phyloP scores from a whole-genome alignment of 2,329 filamentous ascomycete genomes.

The Cladosporium velox region DNA sequence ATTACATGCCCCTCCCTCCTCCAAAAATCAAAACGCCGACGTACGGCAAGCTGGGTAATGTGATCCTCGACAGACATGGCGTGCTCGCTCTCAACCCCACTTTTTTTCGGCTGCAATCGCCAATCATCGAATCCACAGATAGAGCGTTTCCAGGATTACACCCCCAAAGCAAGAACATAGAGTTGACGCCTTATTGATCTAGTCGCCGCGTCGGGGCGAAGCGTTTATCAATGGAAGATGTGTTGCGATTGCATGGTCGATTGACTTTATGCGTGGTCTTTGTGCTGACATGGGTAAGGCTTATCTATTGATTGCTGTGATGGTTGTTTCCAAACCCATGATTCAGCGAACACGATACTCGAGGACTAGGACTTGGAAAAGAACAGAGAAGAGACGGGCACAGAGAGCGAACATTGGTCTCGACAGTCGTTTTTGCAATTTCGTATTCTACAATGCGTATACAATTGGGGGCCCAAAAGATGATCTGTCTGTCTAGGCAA shows the following conservation, averaged over 20 bases:
- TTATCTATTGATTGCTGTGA: background rate
- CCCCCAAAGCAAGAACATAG: background rate
- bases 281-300: background rate
- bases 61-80: background rate
- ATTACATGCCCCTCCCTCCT: too few species aligned
- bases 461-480: conserved; percentile 1
- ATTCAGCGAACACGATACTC: background rate
- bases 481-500: background rate
- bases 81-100: conserved; percentile 4
- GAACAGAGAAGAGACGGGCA: background rate
- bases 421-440: conserved; percentile 6
- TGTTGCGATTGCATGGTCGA: background rate
- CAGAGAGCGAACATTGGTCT: background rate
- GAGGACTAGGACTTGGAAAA: background rate
- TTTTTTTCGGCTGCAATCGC: background rate
- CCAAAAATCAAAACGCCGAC: background rate
- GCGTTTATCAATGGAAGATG: background rate
- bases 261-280: background rate
- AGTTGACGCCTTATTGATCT: background rate
- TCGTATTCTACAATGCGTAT: conserved; percentile 11
- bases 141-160: background rate
- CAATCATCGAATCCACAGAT: background rate
- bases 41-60: background rate
- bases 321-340: background rate
- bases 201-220: background rate